Percentiles rank a stretch among this genome's conserved stretches.
phyloP scores from a whole-genome alignment of 2,329 filamentous ascomycete species.

The Pseudogymnoascus sp. region DNA sequence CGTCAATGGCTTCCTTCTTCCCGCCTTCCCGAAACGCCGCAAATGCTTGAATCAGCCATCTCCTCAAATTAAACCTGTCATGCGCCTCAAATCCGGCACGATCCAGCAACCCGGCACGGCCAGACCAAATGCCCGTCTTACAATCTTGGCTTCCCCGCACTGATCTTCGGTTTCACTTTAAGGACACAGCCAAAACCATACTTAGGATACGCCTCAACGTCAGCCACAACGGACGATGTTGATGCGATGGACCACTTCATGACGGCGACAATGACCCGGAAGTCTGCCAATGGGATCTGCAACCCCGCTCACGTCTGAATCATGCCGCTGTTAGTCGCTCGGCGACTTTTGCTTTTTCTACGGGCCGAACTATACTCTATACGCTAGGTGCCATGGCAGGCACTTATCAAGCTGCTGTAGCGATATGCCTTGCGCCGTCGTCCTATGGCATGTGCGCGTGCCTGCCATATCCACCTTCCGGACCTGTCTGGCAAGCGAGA shows the following conservation, averaged over 20 bases:
- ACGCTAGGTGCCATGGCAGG: not conserved
- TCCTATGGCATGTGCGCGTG: conserved; percentile 3
- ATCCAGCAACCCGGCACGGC: not conserved
- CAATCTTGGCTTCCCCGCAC: not conserved
- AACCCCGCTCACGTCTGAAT: not conserved
- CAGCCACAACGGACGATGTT: not conserved
- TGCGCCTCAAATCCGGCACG: not conserved
- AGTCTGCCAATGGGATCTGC: not conserved
- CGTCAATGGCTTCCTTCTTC: not conserved
- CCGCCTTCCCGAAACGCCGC: not conserved
- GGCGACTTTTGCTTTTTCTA: not conserved
- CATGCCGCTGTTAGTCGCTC: not conserved
- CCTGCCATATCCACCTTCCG: not conserved
- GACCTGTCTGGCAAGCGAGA: not conserved
- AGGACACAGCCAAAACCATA: not conserved
- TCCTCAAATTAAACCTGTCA: not conserved
- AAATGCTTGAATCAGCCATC: not conserved
- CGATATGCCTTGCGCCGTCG: not conserved
- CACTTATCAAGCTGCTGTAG: not conserved
- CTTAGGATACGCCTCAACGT: not conserved
- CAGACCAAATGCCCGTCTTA: not conserved
- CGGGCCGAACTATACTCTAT: not conserved
- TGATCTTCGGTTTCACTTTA: not conserved
- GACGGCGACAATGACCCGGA: not conserved
- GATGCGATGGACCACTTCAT: not conserved